Evolutionary conservation across 768 basidiomycete genomes (phyloP).

Genomic region (Pisolithus tinctorius): DNA sequence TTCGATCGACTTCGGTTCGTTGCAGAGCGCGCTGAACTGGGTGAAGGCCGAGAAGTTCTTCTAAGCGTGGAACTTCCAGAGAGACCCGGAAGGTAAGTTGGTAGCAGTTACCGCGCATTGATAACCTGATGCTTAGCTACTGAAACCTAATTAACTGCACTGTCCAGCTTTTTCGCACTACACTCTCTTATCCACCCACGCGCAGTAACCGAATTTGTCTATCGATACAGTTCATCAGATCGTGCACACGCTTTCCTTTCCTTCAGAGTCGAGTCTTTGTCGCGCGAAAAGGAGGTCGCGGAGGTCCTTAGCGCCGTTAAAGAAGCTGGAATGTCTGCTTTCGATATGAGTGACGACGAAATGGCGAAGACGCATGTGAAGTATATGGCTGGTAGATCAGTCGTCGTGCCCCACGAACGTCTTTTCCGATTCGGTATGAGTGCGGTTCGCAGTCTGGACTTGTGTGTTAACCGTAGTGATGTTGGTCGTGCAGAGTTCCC

Average conservation of each 20-base stretch:
- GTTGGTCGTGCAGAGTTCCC: slow-evolving; percentile 69
- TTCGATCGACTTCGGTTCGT: slow-evolving; percentile 95
- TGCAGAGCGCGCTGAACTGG: slow-evolving; percentile 96
- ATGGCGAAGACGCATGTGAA: slow-evolving; percentile 91
- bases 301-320: slow-evolving; percentile 59
- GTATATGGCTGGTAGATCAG: slow-evolving; percentile 90
- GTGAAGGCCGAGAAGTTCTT: slow-evolving; percentile 90
- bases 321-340: slow-evolving; percentile 67
- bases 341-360: slow-evolving; percentile 92
- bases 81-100: slow-evolving; percentile 73
- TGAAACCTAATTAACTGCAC: not conserved
- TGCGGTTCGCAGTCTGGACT: not conserved
- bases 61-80: slow-evolving; percentile 95
- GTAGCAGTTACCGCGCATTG: not conserved
- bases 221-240: slow-evolving; percentile 73
- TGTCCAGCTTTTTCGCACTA: slow-evolving; percentile 72
- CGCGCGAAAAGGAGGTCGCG: slow-evolving; percentile 53
- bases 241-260: slow-evolving; percentile 86
- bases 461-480: slow-evolving; percentile 1
- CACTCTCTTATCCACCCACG: slow-evolving; percentile 87
- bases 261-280: slow-evolving; percentile 64
- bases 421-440: slow-evolving; percentile 86
- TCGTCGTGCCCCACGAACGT: slow-evolving; percentile 74
- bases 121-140: not conserved
- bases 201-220: slow-evolving; percentile 91